Evolutionary conservation across 805 yeast species (phyloP), one percentile per base, ranked within the genome.

Genomic region (Metschnikowia colocasiae): DNA sequence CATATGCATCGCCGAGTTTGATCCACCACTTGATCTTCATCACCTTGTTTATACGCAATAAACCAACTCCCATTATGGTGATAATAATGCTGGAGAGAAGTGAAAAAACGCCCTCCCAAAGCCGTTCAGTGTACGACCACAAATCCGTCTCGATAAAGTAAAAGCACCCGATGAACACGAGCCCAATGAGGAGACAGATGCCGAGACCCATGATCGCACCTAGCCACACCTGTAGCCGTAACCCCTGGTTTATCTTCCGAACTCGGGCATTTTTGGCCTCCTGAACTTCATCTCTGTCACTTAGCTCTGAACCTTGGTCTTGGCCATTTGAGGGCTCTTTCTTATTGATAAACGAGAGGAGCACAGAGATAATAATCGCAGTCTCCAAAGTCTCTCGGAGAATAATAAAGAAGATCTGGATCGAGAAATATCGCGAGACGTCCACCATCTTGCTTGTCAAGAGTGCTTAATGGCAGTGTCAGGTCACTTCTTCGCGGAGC

Each of bases 91-190:
- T 80, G 3, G 96, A 89, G 26, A 89, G 63, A 12, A 91, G 73
- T 56, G 92, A 85, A 60, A 90, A 81, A 0, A 82, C 67, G 6
- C 96, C 96, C 62, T 90, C 97, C 87, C 96, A 90, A 45, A 87
- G 74, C 58, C 94, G 81, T 62, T 90, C 97, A 34, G 96, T 85
- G 50, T 81, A 69, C 7, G 91, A 79, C 97, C 97, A 90, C 45
- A 87, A 68, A 66, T 90, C 95, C 22, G 83, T 80, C 13, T 96
- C 96, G 26, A 91, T 68, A 38, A 82, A 61, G 59, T 89, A 88
- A 64, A 90, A 90, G 4, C 82, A 71, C 9, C 75, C 66, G 27
- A 90, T 80, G 60, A 90, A 85, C 0, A 79, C 63, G 3, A 83
- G 79, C 3, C 97, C 97, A 29, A 90, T 76, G 4, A 85, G 48